These are phyloP conservation scores for Luvunga scandens DNA, from an alignment of 345 rosid genomes.

Conservation along the genomic window DNA sequence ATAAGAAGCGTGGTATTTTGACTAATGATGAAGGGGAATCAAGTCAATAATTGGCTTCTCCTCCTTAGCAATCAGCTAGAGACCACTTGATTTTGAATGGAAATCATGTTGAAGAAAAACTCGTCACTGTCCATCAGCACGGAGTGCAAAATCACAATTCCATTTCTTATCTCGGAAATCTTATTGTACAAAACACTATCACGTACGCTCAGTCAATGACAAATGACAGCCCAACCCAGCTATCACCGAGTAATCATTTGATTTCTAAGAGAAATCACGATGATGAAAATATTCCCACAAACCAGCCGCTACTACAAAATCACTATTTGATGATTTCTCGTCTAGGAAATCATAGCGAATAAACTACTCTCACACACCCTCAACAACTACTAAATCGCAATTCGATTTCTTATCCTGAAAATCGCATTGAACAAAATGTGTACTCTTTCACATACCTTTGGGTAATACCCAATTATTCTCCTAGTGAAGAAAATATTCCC, in stretches of 20 bases:
- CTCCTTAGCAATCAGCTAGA: no score
- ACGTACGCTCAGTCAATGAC: neutral
- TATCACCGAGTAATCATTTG: neutral
- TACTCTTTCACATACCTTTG: no score
- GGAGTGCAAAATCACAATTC: neutral
- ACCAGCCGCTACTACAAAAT: neutral
- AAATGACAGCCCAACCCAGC: neutral
- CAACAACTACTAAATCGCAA: neutral
- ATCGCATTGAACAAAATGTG: neutral
- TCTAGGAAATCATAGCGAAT: neutral
- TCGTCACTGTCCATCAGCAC: neutral
- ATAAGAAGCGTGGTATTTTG: neutral
- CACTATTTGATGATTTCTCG: no score
- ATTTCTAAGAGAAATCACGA: neutral
- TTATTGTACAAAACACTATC: neutral
- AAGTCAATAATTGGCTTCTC: neutral
- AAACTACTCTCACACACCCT: neutral
- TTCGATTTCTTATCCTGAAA: neutral
- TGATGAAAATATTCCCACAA: neutral
- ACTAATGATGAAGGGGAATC: neutral
- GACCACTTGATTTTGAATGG: neutral
- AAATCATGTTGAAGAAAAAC: neutral
- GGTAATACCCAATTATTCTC: no score
- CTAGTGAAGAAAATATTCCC: no score
- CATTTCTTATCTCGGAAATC: neutral